Conservation (phyloP, 495 filamentous ascomycete species). For the Astrothelium subdiscretum region DNA sequence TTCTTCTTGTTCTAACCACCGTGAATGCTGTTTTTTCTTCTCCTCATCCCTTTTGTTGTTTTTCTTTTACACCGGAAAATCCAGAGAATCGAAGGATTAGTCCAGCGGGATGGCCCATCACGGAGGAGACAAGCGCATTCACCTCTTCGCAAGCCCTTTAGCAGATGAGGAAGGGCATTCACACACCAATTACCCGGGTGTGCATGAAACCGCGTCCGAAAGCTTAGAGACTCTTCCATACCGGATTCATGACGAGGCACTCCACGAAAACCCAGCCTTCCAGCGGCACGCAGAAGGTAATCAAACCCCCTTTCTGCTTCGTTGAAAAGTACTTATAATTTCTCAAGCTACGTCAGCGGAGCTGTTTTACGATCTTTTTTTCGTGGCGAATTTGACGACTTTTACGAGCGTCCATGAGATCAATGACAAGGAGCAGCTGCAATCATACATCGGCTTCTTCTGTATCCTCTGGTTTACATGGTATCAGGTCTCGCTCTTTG, state of each 20-base stretch:
- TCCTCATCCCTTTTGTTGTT: background rate
- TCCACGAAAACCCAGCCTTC: slow-evolving; percentile 19
- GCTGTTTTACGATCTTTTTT: slow-evolving; percentile 27
- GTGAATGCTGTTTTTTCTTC: slow-evolving; percentile 1
- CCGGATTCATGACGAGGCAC: slow-evolving; percentile 9
- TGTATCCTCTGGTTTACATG: slow-evolving; percentile 62
- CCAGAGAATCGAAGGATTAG: background rate
- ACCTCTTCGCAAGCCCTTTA: slow-evolving; percentile 2
- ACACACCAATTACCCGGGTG: too few relatives aligned
- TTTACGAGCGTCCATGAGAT: slow-evolving; percentile 23
- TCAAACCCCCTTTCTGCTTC: background rate
- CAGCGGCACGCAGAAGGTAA: slow-evolving; percentile 18
- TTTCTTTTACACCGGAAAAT: background rate
- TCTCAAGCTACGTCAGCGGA: slow-evolving; percentile 19
- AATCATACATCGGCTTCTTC: slow-evolving; percentile 52
- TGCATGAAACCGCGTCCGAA: too few relatives aligned
- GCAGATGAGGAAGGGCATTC: background rate
- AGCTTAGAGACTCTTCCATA: background rate
- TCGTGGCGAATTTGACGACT: slow-evolving; percentile 24
- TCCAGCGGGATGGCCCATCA: slow-evolving; percentile 4
- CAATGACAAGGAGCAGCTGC: slow-evolving; percentile 30
- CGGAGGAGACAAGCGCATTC: slow-evolving; percentile 1
- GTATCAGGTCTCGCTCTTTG: slow-evolving; percentile 55
- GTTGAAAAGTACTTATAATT: background rate
- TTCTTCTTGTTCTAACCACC: background rate